Evolutionary conservation across 768 basidiomycete genomes (phyloP).

Genomic region (Agrocybe praecox): DNA sequence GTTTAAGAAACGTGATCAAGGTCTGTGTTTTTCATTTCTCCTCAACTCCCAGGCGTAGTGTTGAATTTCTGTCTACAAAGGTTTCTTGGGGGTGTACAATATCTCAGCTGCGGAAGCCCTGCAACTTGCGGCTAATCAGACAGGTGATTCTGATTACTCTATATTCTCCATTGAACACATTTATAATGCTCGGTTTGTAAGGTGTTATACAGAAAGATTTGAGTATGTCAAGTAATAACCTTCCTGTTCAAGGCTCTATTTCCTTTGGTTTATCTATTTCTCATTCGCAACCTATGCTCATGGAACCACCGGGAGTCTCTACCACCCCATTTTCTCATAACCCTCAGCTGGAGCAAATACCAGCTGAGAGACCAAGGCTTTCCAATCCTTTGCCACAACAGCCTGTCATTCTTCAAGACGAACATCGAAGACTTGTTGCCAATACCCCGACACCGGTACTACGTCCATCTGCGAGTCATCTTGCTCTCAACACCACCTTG

Average conservation of each 20-base stretch:
- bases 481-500: constrained; percentile 22
- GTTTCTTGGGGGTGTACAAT: constrained; percentile 62
- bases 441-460: constrained; percentile 17
- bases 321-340: constrained; percentile 13
- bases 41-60: constrained; percentile 13
- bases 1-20: constrained; percentile 88
- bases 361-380: constrained; percentile 16
- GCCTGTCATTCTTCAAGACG: constrained; percentile 15
- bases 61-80: constrained; percentile 24
- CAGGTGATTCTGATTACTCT: constrained; percentile 36
- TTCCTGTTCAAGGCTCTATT: constrained; percentile 83
- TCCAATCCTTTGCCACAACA: constrained; percentile 21
- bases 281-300: constrained; percentile 27
- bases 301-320: constrained; percentile 13
- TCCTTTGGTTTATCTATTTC: constrained; percentile 60
- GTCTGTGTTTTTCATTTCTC: constrained; percentile 34
- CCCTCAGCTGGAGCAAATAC: constrained; percentile 10
- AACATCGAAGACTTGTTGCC: constrained; percentile 17
- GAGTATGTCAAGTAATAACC: constrained; percentile 71
- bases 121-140: constrained; percentile 44
- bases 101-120: constrained; percentile 58
- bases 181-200: constrained; percentile 20
- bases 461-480: constrained; percentile 27
- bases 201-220: constrained; percentile 78
- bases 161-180: constrained; percentile 10